Evolutionary conservation across 1,284 basidiomycete species (phyloP).

Genomic region (Gomphus bonarii): DNA sequence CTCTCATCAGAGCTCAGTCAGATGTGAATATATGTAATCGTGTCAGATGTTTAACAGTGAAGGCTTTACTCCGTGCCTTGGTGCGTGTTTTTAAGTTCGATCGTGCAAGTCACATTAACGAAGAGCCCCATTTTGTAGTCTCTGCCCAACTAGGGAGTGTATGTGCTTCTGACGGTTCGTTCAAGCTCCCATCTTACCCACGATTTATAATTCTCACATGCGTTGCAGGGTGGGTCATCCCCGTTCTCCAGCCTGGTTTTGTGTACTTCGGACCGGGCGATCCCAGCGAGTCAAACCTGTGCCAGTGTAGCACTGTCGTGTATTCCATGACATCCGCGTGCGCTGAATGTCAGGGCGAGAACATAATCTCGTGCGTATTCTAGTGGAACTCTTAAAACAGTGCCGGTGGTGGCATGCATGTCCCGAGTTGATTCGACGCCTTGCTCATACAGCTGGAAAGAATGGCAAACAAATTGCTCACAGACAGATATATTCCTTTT

Average conservation of each 20-base stretch:
- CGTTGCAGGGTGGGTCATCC: not conserved
- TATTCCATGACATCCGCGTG: slow-evolving; percentile 7
- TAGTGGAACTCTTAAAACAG: no score
- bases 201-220: not conserved
- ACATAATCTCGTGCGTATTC: not conserved
- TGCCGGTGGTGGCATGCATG: not conserved
- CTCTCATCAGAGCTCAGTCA: no score
- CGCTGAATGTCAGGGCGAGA: slow-evolving; percentile 1
- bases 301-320: slow-evolving; percentile 6
- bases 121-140: not conserved
- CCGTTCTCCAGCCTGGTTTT: not conserved
- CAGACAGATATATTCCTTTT: not conserved
- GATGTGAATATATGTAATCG: not conserved
- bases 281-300: not conserved
- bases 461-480: slow-evolving; percentile 2
- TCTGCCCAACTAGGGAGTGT: not conserved
- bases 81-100: not conserved
- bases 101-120: not conserved
- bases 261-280: not conserved
- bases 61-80: not conserved
- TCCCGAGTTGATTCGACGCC: not conserved
- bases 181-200: not conserved
- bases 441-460: not conserved
- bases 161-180: not conserved
- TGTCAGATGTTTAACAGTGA: not conserved